Evolutionary conservation across 208 protist species (phyloP).

Genomic region (Polymyxa betae): DNA sequence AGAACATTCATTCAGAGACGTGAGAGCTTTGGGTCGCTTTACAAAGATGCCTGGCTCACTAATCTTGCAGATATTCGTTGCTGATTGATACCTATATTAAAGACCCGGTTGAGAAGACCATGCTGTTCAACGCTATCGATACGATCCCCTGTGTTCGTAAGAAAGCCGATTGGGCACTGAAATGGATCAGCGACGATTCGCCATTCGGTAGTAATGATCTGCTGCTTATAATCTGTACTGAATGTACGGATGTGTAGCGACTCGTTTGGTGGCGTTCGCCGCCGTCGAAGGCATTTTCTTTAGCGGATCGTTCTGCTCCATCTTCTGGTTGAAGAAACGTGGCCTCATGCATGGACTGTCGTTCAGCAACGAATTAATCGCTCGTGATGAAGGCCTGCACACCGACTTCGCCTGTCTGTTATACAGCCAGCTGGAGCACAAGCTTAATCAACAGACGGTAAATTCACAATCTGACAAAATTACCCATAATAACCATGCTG

Average conservation of each 20-base stretch:
- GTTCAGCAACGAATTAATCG: conserved; percentile 98
- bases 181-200: conserved; percentile 75
- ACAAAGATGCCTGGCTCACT: not conserved
- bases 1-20: conserved; percentile 97
- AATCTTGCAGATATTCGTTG: conserved; percentile 63
- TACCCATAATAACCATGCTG: not conserved
- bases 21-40: conserved; percentile 70
- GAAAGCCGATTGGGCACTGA: conserved; percentile 97
- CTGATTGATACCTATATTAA: conserved; percentile 95
- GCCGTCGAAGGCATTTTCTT: conserved; percentile 99
- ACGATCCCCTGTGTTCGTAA: conserved; percentile 92
- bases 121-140: conserved; percentile 93
- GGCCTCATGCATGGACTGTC: conserved; percentile 97
- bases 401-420: conserved; percentile 98
- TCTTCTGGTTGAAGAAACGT: conserved; percentile 99
- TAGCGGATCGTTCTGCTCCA: conserved; percentile 94
- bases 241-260: conserved; percentile 81
- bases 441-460: conserved; percentile 81
- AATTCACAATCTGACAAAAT: not conserved
- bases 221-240: not conserved
- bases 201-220: conserved; percentile 53
- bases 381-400: conserved; percentile 97
- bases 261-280: conserved; percentile 96
- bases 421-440: conserved; percentile 87
- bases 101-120: conserved; percentile 85